Evolutionary conservation across 768 basidiomycete species (phyloP).

Genomic region (Dioszegia aurantiaca): DNA sequence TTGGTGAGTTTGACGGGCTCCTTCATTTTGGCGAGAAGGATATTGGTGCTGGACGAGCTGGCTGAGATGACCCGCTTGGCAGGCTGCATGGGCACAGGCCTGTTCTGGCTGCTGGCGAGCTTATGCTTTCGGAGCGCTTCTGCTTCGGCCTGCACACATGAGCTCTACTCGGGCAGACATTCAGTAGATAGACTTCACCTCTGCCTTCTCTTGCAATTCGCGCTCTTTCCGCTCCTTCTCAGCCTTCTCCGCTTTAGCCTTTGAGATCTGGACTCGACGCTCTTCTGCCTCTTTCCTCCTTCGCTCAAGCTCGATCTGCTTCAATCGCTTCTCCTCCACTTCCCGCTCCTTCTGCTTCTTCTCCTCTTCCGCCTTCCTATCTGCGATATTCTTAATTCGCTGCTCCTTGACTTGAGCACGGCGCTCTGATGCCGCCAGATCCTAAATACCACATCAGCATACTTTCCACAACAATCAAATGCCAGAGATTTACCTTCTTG

Average conservation of each 20-base stretch:
- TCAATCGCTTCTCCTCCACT: constrained; percentile 26
- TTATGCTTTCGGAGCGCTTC: constrained; percentile 27
- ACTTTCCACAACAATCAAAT: neutral
- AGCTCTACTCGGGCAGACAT: neutral
- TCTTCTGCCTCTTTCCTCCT: constrained; percentile 28
- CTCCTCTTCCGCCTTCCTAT: constrained; percentile 64
- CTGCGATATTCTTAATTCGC: constrained; percentile 61
- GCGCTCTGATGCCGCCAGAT: constrained; percentile 83
- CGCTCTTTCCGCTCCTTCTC: constrained; percentile 31
- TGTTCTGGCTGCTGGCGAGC: constrained; percentile 25
- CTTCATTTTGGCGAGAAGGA: constrained; percentile 22
- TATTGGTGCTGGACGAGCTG: neutral
- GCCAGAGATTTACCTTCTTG: constrained; percentile 72
- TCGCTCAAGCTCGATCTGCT: constrained; percentile 25
- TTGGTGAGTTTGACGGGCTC: constrained; percentile 33
- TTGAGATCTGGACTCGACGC: constrained; percentile 17
- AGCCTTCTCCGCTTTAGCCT: constrained; percentile 31
- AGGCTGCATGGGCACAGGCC: constrained; percentile 13
- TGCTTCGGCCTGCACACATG: constrained; percentile 25
- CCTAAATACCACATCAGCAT: constrained; percentile 56
- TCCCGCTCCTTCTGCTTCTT: constrained; percentile 20
- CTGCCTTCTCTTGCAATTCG: constrained; percentile 26
- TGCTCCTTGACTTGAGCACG: constrained; percentile 74
- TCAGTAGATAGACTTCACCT: constrained; percentile 21
- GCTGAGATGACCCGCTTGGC: constrained; percentile 21